Base-by-base conservation (phyloP, 306 rosid genomes). In the Canavalia gladiata region DNA sequence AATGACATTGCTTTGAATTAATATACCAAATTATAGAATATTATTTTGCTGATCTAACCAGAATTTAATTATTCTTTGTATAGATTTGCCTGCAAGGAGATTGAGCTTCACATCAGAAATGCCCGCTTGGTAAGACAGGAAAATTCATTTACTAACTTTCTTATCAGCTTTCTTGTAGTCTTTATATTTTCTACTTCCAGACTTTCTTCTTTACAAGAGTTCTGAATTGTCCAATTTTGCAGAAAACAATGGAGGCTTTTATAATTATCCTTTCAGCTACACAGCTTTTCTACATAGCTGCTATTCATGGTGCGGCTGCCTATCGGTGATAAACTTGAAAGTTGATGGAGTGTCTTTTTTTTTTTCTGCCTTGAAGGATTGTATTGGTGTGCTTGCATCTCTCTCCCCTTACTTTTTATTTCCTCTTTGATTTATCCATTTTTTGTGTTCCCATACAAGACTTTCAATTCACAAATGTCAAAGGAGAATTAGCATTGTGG, bases 171-270 rank as follows among this genome's bases (percentile, higher is more conserved):
- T 54, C 56, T n/a, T 70, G 68, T n/a, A 12, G 72, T 42, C 8
- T 65, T 5, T 13, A 25, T 47, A 30, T 60, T 43, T 68, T 79
- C 4, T 10, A 33, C 31, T 68, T 5, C n/a, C 28, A 31, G 7
- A 51, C 29, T 77, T 54, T 18, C 59, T 54, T 45, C 35, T 12
- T 66, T 39, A 46, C 49, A 50, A 37, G 41, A 73, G 5, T 28
- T 68, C 71, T 86, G 69, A 59, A 68, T 51, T 68, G 35, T 78
- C 47, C 45, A 54, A 49, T 84, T 54, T 76, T 87, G 90, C 87
- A 96, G 97, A 87, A 84, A 89, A 96, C 97, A 13, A 90, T 96
- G 92, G 98, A 96, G 81, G 93, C 94, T 11, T 96, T 96, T 87
- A 49, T 93, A 31, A 96, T 93, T 59, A 96, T 96, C 88, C 97